Percentiles rank a stretch among this genome's conserved stretches.
Conservation (phyloP, 2,329 filamentous ascomycete genomes). For the Orbilia quercus region DNA sequence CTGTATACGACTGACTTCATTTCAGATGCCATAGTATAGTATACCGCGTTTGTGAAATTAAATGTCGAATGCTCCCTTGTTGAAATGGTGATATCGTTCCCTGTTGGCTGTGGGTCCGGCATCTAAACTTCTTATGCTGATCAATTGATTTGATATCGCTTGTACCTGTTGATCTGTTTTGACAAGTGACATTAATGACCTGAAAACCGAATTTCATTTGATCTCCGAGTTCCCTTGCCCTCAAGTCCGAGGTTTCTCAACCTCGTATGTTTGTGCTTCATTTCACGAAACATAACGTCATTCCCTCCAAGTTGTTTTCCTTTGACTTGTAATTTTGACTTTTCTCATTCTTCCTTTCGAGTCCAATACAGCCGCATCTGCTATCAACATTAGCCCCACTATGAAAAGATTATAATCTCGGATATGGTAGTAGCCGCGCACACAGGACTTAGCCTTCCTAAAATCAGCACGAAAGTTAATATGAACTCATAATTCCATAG, state of each 20-base stretch:
- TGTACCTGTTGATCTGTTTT: constrained; percentile 37
- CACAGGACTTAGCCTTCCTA: neutral
- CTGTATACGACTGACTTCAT: constrained; percentile 1
- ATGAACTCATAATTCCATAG: too few species aligned
- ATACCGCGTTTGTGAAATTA: too few species aligned
- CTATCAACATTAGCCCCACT: neutral
- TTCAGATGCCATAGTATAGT: too few species aligned
- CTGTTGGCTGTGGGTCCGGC: neutral
- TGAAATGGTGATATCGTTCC: neutral
- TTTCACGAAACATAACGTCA: neutral
- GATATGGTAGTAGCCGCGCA: neutral
- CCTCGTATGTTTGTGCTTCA: neutral
- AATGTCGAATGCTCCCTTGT: neutral
- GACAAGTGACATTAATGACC: constrained; percentile 25
- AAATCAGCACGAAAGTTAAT: too few species aligned
- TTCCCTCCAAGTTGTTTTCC: neutral
- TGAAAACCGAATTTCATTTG: constrained; percentile 9
- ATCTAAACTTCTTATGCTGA: constrained; percentile 2
- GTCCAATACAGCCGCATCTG: neutral
- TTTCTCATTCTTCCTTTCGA: neutral
- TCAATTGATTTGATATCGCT: constrained; percentile 8
- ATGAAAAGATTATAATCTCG: too few species aligned
- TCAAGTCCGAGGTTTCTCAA: too few species aligned
- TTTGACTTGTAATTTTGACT: constrained; percentile 3
- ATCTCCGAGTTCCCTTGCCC: neutral